Evolutionary conservation across 75 land plant genomes (phyloP).

Genomic region (Ceratopteris richardii): DNA sequence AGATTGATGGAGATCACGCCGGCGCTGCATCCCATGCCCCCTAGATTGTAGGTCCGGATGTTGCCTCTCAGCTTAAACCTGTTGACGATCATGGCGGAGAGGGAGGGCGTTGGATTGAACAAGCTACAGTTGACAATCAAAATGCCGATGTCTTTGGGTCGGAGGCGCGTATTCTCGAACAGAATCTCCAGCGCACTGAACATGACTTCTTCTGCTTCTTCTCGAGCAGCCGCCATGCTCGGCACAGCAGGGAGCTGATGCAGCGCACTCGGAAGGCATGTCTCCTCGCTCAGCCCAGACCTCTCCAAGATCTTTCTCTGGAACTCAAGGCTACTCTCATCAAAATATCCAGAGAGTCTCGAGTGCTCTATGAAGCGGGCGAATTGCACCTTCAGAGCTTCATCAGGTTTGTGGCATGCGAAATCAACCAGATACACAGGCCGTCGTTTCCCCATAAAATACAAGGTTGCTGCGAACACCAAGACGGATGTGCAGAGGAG

Average conservation of each 20-base stretch:
- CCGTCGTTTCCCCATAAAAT: not conserved
- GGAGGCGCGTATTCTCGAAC: too few species aligned
- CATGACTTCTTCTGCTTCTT: not conserved
- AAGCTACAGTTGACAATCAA: slow-evolving; percentile 7
- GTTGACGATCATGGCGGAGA: slow-evolving; percentile 14
- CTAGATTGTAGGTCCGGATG: not conserved
- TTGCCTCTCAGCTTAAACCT: slow-evolving; percentile 9
- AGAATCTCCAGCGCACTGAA: not conserved
- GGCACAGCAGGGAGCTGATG: not conserved
- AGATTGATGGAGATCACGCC: slow-evolving; percentile 1
- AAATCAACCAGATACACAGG: slow-evolving; percentile 11
- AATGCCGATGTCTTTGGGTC: slow-evolving; percentile 3
- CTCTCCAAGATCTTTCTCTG: not conserved
- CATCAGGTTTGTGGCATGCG: slow-evolving; percentile 14
- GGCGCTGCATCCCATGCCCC: slow-evolving; percentile 8
- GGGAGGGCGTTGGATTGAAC: slow-evolving; percentile 10
- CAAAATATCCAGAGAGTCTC: not conserved
- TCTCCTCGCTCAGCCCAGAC: not conserved
- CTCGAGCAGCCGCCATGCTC: not conserved
- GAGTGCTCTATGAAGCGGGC: not conserved
- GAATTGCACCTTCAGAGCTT: not conserved
- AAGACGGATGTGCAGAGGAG: too few species aligned
- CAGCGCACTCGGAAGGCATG: not conserved
- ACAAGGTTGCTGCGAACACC: too few species aligned
- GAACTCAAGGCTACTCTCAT: not conserved